Evolutionary conservation across 2,329 filamentous ascomycete species (phyloP), one percentile per base, ranked within the genome.

Genomic region (Fusarium nurragi): DNA sequence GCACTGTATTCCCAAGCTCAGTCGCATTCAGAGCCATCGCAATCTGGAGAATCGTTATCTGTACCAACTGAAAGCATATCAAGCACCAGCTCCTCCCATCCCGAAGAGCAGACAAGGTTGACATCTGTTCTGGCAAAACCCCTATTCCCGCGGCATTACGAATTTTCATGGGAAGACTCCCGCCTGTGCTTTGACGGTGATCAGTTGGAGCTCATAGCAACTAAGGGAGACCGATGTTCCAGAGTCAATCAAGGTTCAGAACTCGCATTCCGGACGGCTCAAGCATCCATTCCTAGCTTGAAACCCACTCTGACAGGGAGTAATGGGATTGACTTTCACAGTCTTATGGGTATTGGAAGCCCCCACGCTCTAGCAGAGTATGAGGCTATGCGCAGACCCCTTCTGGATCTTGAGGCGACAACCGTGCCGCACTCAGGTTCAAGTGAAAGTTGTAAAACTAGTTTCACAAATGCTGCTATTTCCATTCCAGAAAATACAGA

Each of bases 1-100:
- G 0, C 13, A 32, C 10, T 1, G 0, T 14, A 0, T 2, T 2
- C n/a, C 1, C 18, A 23, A 6, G 8, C 1, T 2, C 18, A 44
- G 22, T 14, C 57, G 13, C 3, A 1, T 4, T 46, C 58, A 3
- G n/a, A 30, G 0, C 1, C 25, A 8, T 63, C 52, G 0, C 46
- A 25, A 1, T 48, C 46, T 0, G 58, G 60, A 2, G 2, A 12
- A 7, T 58, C 32, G 1, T 6, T 23, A 1, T 9, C 58, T 26
- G 3, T n/a, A 1, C 51, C 51, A 14, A n/a, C 57, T 13, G 12
- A 34, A 6, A 37, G 40, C 11, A 16, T 9, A 30, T n/a, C n/a
- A 1, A 2, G 12, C 13, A 30, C 19, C 5, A 23, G 1, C 5
- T 5, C 10, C 10, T 3, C 13, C 4, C 5, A 30, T 30, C 26